Base-by-base conservation (phyloP, 2,329 filamentous ascomycete species). In the Hypoxylon sp. region DNA sequence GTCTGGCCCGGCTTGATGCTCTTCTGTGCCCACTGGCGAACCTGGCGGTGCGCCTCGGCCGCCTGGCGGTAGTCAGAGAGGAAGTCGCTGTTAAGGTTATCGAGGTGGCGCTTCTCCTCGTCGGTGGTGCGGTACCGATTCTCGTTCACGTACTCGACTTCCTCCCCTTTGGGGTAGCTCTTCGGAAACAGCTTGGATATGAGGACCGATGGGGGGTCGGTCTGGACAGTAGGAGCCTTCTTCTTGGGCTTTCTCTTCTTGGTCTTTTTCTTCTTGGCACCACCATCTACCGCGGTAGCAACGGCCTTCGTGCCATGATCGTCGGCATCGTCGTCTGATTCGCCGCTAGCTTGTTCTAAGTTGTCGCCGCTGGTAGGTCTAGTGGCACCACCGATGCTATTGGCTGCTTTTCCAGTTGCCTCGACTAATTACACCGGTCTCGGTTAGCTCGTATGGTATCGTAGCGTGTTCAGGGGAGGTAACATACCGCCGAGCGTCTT, bases 1-100 rank as follows among this genome's bases (percentile, higher is more conserved):
- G 83, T 85, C 81, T 91, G 88, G 41, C 92, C 92, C 0, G 92
- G 92, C 79, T 89, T 89, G 71, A 95, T 90, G 70, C 82, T 88
- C 72, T 88, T 88, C 75, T 91, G 88, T 3, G 90, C 91, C 83
- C 90, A 93, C 74, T 92, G 88, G 47, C 92, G 88, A 54, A 95
- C 91, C 73, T 96, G 90, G 54, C 92, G 87, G 74, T 96, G 92
- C 13, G 91, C 85, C 76, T 96, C 91, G 13, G 91, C 90, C 42
- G 86, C 91, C 69, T 93, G 85, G 60, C 92, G 88, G 74, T 93
- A 96, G 70, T 96, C 91, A 58, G 83, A 81, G 49, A 96, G 76
- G 78, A 91, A 93, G 64, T 93, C 88, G 67, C 85, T 87, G 74
- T 92, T 89, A 78, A 92, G 85, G 69, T 89, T 89, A 74, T 93